Base-by-base conservation (phyloP, 106 monocot species). In the Allium fistulosum region DNA sequence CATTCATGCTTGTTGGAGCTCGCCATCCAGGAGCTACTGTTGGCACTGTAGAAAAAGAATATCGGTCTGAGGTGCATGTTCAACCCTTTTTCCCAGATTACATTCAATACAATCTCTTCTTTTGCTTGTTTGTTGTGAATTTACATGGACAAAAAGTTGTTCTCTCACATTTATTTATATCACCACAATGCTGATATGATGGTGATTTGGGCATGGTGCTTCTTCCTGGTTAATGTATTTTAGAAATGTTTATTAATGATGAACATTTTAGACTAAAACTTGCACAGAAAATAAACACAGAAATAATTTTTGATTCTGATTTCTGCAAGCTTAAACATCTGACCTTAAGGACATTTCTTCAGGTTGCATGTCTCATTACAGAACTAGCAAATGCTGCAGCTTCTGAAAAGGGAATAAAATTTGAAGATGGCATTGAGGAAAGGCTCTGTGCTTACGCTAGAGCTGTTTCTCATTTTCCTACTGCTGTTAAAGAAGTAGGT, bases 1-100 rank as follows among this genome's bases (percentile, higher is more conserved):
- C 99, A 52, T 99, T 99, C 71, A 99, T 99, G 99, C 99, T 99
- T 75, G 99, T 93, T 46, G 92, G 99, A 18, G 90, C 90, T 13
- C 92, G 99, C 15, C 89, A 99, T 83, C 84, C 84, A 10, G 93
- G 99, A 27, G 84, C 87, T 67, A 90, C 82, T 53, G 85, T 99
- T 72, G 99, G 99, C 50, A 73, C 45, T 70, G 99, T 99, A 10
- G 99, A 99, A 65, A 90, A 83, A 47, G 87, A 93, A 45, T 68
- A 99, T 64, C 71, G 79, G 11, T 79, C 77, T 46, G 99, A 99
- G 82, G 97, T 65, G 46, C 68, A 60, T 64, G 37, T 37, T 37
- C 37, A 37, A 37, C 1, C 37, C 1, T 17, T 57, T 66, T 57
- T 49, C 26, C 48, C 9, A n/a, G 8, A 49, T 48, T 8, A 7